Evolutionary conservation across 768 basidiomycete species (phyloP).

Genomic region (Panaeolus cyanescens): DNA sequence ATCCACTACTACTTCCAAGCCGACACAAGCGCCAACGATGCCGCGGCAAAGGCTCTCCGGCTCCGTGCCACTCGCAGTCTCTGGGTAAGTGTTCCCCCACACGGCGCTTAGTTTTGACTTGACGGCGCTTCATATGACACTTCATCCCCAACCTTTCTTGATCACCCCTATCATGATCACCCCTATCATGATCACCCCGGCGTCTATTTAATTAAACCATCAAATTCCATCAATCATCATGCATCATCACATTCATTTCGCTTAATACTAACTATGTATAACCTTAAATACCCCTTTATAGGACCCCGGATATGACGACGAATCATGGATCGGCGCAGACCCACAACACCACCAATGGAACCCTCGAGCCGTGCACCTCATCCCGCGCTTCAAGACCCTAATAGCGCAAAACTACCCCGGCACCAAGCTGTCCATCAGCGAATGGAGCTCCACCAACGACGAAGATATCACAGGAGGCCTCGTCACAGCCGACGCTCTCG

Average conservation of each 20-base stretch:
- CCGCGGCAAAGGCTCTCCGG: slow-evolving; percentile 49
- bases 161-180: no score
- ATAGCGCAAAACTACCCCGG: slow-evolving; percentile 54
- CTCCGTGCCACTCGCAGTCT: slow-evolving; percentile 51
- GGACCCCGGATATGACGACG: slow-evolving; percentile 53
- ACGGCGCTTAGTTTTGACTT: not conserved
- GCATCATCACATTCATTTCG: not conserved
- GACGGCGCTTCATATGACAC: not conserved
- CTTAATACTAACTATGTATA: not conserved
- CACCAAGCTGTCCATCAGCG: slow-evolving; percentile 54
- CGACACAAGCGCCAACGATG: slow-evolving; percentile 56
- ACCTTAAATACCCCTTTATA: slow-evolving; percentile 10
- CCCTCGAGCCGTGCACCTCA: slow-evolving; percentile 41
- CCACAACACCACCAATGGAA: slow-evolving; percentile 52
- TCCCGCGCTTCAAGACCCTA: slow-evolving; percentile 52
- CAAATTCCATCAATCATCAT: no score
- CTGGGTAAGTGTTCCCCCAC: slow-evolving; percentile 45
- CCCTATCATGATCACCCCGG: no score
- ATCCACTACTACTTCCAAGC: slow-evolving; percentile 58
- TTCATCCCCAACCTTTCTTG: no score
- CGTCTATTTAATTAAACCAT: not conserved
- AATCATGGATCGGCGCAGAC: slow-evolving; percentile 49
- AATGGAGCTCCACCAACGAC: slow-evolving; percentile 51
- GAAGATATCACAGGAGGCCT: slow-evolving; percentile 56
- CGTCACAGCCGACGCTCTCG: slow-evolving; percentile 50